Base-by-base conservation (phyloP, 2,329 filamentous ascomycete species). In the Pseudocercospora eumusae region DNA sequence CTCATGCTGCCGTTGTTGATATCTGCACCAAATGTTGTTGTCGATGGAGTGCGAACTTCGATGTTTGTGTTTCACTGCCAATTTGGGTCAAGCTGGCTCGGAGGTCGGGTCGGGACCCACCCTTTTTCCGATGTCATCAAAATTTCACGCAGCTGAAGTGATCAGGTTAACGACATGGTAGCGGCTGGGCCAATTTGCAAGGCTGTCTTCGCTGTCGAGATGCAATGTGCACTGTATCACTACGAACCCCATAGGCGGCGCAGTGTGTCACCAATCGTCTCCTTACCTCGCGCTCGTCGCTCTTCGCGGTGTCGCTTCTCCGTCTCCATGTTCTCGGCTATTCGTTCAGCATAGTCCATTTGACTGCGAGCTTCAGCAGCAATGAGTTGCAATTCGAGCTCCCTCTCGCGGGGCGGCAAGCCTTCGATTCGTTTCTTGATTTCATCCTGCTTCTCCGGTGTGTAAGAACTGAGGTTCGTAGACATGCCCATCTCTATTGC, bases 341-440 rank as follows among this genome's bases (percentile, higher is more conserved):
- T 77, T 63, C 82, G 75, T 65, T 78, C 75, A 57, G 86, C 83
- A 70, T 90, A 80, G 68, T 88, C 82, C 53, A 82, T 75, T 72
- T 86, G 86, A 66, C 84, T 82, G 70, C 84, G 79, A 60, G 84
- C 76, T 77, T 91, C 87, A 6, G 85, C 86, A 62, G 82, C 80
- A 64, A 89, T 79, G 20, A 88, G 85, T 62, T 83, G 83, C 74
- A 88, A 83, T 74, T 91, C 88, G 18, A 87, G 75, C 47, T 80
- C 79, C 60, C 80, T 79, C 55, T 83, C 64, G 42, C 61, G 68
- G 60, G 65, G 62, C 25, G 67, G 57, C 57, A 75, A 64, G 13
- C 69, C 70, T 55, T 69, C 65, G 18, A 76, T 61, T 56, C 70
- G 66, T 59, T 72, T 81, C 56, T 88, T 75, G 68, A 86, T 83